Base-by-base conservation (phyloP, 2,329 filamentous ascomycete genomes). In the Cercospora sojina region DNA sequence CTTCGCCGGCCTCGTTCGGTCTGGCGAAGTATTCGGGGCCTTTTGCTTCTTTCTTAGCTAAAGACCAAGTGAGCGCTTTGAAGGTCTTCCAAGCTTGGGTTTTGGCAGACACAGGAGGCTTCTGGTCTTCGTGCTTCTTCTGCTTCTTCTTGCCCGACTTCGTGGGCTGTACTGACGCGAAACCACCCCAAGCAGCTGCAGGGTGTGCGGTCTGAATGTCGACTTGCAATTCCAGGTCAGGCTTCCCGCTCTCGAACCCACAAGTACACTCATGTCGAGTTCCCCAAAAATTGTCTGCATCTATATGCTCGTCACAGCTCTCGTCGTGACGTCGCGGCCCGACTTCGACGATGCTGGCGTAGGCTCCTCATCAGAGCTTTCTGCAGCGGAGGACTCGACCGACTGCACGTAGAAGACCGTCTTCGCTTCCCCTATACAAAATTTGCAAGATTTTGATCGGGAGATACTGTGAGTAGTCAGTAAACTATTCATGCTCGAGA, bases 1-100 rank as follows among this genome's bases (percentile, higher is more conserved):
- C 64, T 51, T 67, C 62, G 29, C 27, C 53, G 9, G 43, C 16
- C 32, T 53, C n/a, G 25, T 67, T 67, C 1, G 31, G 18, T 31
- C 41, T 10, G 5, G 29, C 27, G 12, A 10, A 31, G 43, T 66
- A 51, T 9, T 27, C 18, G 1, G 27, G 90, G 25, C 16, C n/a
- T 18, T 62, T 57, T 51, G 32, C n/a, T 20, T 27, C 23, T 10
- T 38, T 35, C 23, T 31, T n/a, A 8, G 29, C 59, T 18, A 20
- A 3, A 47, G 43, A 20, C 47, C 25, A 35, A 18, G 31, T 8
- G 3, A 57, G 32, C n/a, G 49, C 53, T 10, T 20, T 35, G 65
- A 61, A 60, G 16, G 10, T 41, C 16, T 65, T 23, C 43, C 41
- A 60, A 6, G 43, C 56, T 29, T 38, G 56, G n/a, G 29, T n/a